Conservation (phyloP, 192 early-diverging fungal genomes). For the Phlyctochytrium planicorne region DNA sequence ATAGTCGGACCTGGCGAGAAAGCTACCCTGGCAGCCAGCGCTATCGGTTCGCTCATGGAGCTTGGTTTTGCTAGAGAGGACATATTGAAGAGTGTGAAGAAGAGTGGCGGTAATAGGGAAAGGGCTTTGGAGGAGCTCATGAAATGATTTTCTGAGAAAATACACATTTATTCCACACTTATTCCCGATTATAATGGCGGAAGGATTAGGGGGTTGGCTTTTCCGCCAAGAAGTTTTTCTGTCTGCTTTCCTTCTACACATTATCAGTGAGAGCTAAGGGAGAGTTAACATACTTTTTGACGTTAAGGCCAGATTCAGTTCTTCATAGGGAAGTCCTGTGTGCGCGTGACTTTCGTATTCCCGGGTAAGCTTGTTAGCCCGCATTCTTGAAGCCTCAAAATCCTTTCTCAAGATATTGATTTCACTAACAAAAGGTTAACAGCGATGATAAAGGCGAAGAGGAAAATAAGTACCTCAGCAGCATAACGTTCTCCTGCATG, state of each 20-base stretch:
- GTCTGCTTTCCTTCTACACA: too few relatives aligned
- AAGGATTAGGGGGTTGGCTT: too few relatives aligned
- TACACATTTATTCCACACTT: too few relatives aligned
- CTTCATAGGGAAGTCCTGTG: too few relatives aligned
- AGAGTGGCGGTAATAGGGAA: background rate
- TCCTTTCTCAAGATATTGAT: conserved; percentile 47
- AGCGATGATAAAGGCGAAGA: background rate
- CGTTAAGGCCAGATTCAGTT: too few relatives aligned
- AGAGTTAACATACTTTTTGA: too few relatives aligned
- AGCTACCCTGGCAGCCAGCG: background rate
- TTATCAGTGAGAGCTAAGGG: too few relatives aligned
- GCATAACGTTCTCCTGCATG: conserved; percentile 44
- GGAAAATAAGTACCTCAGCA: conserved; percentile 32
- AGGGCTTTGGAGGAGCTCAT: background rate
- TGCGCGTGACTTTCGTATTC: background rate
- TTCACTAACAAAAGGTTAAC: conserved; percentile 19
- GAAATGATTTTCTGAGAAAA: background rate
- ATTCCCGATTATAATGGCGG: too few relatives aligned
- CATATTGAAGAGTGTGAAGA: background rate
- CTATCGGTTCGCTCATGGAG: background rate
- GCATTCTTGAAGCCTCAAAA: conserved; percentile 27
- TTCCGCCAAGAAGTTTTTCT: too few relatives aligned
- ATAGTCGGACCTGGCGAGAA: background rate
- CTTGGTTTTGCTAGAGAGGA: background rate
- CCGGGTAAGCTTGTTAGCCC: conserved; percentile 17